Conservation (phyloP, 1,284 basidiomycete species). For the Inonotus hispidus region DNA sequence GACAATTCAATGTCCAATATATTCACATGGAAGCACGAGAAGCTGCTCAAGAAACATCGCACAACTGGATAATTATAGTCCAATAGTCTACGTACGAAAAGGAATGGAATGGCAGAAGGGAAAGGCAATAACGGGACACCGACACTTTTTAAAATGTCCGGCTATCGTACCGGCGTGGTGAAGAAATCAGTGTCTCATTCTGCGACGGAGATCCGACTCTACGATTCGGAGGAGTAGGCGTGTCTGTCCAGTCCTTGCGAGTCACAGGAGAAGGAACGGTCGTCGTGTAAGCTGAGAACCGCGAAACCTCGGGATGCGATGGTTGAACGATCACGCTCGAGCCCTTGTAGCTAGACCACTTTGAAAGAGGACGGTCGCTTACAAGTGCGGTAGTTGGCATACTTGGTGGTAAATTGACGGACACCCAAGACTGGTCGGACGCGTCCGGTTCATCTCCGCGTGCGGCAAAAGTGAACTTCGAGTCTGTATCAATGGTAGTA, state of each 20-base stretch:
- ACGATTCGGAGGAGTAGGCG: not conserved
- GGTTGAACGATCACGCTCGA: slow-evolving; percentile 6
- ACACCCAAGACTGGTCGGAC: slow-evolving; percentile 6
- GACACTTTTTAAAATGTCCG: not conserved
- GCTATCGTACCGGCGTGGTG: not conserved
- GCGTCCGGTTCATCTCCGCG: not conserved
- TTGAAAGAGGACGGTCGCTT: slow-evolving; percentile 1
- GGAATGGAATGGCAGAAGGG: not conserved
- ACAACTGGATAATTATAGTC: not conserved
- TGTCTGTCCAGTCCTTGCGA: not conserved
- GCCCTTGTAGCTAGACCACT: slow-evolving; percentile 10
- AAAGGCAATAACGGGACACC: not conserved
- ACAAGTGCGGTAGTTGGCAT: slow-evolving; percentile 1
- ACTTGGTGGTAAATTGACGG: slow-evolving; percentile 1
- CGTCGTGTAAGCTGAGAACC: slow-evolving; percentile 13
- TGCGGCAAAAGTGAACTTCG: slow-evolving; percentile 12
- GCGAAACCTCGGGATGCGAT: slow-evolving; percentile 1
- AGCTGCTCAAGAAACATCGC: not conserved
- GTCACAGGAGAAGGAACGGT: slow-evolving; percentile 8
- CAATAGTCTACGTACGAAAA: no score
- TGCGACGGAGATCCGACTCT: not conserved
- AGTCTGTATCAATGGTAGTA: slow-evolving; percentile 5
- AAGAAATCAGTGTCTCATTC: not conserved
- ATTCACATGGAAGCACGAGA: no score
- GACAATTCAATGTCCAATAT: not conserved